Evolutionary conservation across 805 yeast species (phyloP), one percentile per base, ranked within the genome.

Genomic region (Torulaspora indica): DNA sequence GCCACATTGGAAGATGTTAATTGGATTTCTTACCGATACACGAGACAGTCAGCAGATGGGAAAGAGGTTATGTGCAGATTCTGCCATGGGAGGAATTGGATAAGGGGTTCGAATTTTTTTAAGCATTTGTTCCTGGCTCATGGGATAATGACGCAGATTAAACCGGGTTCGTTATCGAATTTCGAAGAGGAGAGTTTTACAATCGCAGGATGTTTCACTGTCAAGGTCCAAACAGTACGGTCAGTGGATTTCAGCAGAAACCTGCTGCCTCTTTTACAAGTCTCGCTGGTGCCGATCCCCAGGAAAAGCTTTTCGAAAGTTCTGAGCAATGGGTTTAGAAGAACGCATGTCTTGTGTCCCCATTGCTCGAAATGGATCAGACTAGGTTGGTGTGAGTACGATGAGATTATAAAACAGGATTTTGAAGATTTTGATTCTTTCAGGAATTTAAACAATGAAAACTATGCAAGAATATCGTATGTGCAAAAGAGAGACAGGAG

Each of bases 81-180:
- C 25, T 57, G 61, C 36, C 48, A 51, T 29, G 60, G 58, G 5
- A 44, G 44, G 9, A 55, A 55, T 35, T 57, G 61, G 61, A 37
- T 57, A 2, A 15, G 28, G 7, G 37, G 37, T 12, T 14, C 22
- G 4, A 18, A 22, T 13, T 52, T 44, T 15, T 53, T 55, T 32
- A 41, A 46, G 36, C 61, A 57, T 42, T 32, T 57, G 18, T 53
- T 55, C 32, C 41, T 40, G 7, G 56, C 57, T 2, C 61, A 57
- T 38, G 61, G 61, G 1, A 51, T 57, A 8, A 38, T 50, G 33
- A 49, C 58, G 4, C 38, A 41, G 18, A 13, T 45, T 5, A 47
- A 27, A 9, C 34, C 48, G 8, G 18, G 15, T 18, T 37, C 31
- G 8, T 29, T 36, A 17, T 13, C 29, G 15, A 25, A 12, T n/a